Evolutionary conservation across 202 grass and related monocot genomes (phyloP).

Genomic region (Carex arenaria): DNA sequence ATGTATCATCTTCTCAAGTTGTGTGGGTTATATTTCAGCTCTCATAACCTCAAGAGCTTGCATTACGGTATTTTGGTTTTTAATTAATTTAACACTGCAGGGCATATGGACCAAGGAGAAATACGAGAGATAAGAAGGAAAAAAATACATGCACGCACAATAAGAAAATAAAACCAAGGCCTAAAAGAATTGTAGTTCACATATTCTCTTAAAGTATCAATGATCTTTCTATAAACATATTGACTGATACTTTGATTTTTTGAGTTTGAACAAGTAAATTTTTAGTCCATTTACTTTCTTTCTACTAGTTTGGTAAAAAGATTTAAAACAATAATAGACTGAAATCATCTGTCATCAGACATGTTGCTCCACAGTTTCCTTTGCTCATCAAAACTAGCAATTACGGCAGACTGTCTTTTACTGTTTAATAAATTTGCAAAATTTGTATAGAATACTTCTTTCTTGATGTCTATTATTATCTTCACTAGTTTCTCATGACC

Average conservation of each 20-base stretch:
- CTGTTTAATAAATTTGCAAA: conserved; percentile 38
- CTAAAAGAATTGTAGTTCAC: background rate
- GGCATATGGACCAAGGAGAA: background rate
- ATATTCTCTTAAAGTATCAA: background rate
- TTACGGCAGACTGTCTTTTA: conserved; percentile 43
- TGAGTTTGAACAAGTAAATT: conserved; percentile 9
- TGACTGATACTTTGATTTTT: background rate
- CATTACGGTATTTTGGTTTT: background rate
- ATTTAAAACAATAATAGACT: background rate
- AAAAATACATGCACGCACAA: background rate
- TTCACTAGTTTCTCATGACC: conserved; percentile 30
- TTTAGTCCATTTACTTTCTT: conserved; percentile 3
- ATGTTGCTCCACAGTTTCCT: conserved; percentile 42
- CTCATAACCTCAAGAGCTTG: background rate
- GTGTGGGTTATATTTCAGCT: background rate
- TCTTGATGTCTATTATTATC: conserved; percentile 41
- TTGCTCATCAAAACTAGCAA: conserved; percentile 68
- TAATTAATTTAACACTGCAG: background rate
- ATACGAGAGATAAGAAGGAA: too few species aligned
- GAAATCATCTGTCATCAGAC: conserved; percentile 20
- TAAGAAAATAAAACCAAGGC: background rate
- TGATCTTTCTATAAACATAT: background rate
- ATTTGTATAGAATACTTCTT: conserved; percentile 34
- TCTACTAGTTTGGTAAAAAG: background rate
- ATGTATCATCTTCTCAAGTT: background rate